Evolutionary conservation across 1,284 basidiomycete species (phyloP).

Genomic region (Sporisorium iseilematis-ciliati): DNA sequence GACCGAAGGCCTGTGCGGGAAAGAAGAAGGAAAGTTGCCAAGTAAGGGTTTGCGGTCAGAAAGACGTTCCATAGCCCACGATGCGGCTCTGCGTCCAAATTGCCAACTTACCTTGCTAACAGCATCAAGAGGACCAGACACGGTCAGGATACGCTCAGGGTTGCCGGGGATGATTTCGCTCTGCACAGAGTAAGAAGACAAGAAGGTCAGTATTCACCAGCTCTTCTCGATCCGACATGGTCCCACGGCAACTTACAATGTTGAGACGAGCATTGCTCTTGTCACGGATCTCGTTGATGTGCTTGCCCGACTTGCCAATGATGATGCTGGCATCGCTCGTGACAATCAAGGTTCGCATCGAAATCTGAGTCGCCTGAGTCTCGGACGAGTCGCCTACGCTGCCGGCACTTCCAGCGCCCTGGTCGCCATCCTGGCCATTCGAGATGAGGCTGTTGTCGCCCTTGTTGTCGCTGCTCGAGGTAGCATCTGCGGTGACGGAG

Average conservation of each 20-base stretch:
- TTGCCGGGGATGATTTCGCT: slow-evolving; percentile 76
- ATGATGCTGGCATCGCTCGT: slow-evolving; percentile 99
- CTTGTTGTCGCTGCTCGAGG: slow-evolving; percentile 43
- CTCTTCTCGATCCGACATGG: background rate
- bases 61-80: background rate
- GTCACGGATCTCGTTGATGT: slow-evolving; percentile 98
- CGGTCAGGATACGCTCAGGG: slow-evolving; percentile 96
- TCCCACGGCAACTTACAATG: slow-evolving; percentile 53
- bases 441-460: slow-evolving; percentile 33
- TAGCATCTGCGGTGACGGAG: slow-evolving; percentile 36
- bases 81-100: background rate
- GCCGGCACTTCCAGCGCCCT: slow-evolving; percentile 30
- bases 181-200: slow-evolving; percentile 10
- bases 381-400: slow-evolving; percentile 49
- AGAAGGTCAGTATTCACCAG: background rate
- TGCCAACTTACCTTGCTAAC: slow-evolving; percentile 86
- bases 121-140: slow-evolving; percentile 95
- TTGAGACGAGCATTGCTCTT: slow-evolving; percentile 87
- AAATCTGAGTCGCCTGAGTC: slow-evolving; percentile 57
- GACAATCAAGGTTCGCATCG: slow-evolving; percentile 80
- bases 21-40: background rate
- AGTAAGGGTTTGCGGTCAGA: background rate
- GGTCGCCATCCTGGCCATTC: slow-evolving; percentile 41
- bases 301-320: slow-evolving; percentile 94
- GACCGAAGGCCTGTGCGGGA: slow-evolving; percentile 85